A percentile compares a stretch with the other conserved stretches of the same genome.
Evolutionary conservation across 2,329 filamentous ascomycete species (phyloP).

Genomic region (Aschersonia sp.): DNA sequence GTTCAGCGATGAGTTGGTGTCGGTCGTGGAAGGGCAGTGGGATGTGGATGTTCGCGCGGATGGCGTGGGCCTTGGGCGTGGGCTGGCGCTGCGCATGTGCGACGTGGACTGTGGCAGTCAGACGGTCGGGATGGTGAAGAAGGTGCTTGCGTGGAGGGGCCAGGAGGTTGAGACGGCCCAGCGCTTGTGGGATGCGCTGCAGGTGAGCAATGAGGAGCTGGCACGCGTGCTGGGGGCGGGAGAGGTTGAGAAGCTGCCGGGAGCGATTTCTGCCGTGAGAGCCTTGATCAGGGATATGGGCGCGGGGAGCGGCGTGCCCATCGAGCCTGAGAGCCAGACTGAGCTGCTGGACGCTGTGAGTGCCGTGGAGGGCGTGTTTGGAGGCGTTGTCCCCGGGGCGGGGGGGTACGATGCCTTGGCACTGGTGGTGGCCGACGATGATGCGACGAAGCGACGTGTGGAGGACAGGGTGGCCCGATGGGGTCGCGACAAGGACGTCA

Average conservation of each 20-base stretch:
- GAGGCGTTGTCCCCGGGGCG: conserved; percentile 85
- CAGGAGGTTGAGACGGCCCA: conserved; percentile 49
- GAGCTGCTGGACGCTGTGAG: conserved; percentile 64
- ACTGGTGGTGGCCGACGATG: conserved; percentile 62
- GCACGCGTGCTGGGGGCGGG: conserved; percentile 45
- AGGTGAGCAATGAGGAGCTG: conserved; percentile 59
- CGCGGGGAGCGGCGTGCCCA: conserved; percentile 57
- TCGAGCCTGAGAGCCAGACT: conserved; percentile 81
- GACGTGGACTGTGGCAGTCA: conserved; percentile 91
- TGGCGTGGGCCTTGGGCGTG: conserved; percentile 21
- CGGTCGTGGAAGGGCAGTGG: conserved; percentile 62
- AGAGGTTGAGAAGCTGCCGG: conserved; percentile 25
- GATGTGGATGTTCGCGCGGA: conserved; percentile 61
- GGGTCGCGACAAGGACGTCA: conserved; percentile 42
- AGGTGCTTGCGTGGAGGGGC: conserved; percentile 70
- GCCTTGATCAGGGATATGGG: conserved; percentile 67
- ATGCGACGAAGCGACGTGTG: conserved; percentile 45
- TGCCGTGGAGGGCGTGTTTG: conserved; percentile 65
- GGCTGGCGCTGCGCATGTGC: conserved; percentile 73
- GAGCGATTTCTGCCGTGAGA: conserved; percentile 36
- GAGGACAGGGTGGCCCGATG: conserved; percentile 51
- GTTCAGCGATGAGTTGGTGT: conserved; percentile 52
- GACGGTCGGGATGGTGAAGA: conserved; percentile 92
- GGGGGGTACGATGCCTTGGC: conserved; percentile 87
- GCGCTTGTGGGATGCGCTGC: conserved; percentile 60